phyloP scores from a whole-genome alignment of 2,329 filamentous ascomycete species.

The Ceratocystis diversiconidia region DNA sequence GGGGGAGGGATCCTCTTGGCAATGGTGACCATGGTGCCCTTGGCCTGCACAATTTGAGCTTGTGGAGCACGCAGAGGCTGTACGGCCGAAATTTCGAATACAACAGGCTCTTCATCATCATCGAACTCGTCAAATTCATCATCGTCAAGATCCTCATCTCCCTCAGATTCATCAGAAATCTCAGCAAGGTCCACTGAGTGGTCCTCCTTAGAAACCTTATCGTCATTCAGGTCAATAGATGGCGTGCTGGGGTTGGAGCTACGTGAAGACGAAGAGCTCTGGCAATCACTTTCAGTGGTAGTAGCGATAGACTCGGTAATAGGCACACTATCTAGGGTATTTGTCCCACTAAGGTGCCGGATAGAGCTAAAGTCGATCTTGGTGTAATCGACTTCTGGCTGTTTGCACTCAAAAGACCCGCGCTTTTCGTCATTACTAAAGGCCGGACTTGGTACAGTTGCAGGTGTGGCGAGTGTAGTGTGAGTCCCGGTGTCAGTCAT shows the following conservation, averaged over 20 bases:
- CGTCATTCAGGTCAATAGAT: slow-evolving; percentile 13
- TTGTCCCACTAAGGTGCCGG: slow-evolving; percentile 31
- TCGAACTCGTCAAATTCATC: slow-evolving; percentile 35
- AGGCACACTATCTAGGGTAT: slow-evolving; percentile 25
- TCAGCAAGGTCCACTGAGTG: neutral
- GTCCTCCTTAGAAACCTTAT: slow-evolving; percentile 5
- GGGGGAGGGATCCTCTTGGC: slow-evolving; percentile 66
- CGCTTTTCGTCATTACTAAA: slow-evolving; percentile 37
- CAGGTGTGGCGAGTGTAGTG: slow-evolving; percentile 41
- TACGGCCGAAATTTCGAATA: slow-evolving; percentile 46
- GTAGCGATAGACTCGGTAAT: slow-evolving; percentile 17
- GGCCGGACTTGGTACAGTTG: slow-evolving; percentile 40
- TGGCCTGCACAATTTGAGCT: slow-evolving; percentile 51
- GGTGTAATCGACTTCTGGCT: slow-evolving; percentile 42
- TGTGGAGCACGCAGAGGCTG: slow-evolving; percentile 42
- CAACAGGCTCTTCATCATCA: slow-evolving; percentile 49
- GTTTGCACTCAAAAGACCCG: slow-evolving; percentile 28
- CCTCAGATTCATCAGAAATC: neutral
- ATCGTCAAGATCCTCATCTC: slow-evolving; percentile 27
- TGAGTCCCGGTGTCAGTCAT: slow-evolving; percentile 57
- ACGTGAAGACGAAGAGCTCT: slow-evolving; percentile 15
- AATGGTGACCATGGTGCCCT: slow-evolving; percentile 72
- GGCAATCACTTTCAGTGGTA: slow-evolving; percentile 16
- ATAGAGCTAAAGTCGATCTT: slow-evolving; percentile 41
- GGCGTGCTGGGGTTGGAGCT: slow-evolving; percentile 17